Base-by-base conservation (phyloP, 179 eudicot species). In the Patellifolia procumbens region DNA sequence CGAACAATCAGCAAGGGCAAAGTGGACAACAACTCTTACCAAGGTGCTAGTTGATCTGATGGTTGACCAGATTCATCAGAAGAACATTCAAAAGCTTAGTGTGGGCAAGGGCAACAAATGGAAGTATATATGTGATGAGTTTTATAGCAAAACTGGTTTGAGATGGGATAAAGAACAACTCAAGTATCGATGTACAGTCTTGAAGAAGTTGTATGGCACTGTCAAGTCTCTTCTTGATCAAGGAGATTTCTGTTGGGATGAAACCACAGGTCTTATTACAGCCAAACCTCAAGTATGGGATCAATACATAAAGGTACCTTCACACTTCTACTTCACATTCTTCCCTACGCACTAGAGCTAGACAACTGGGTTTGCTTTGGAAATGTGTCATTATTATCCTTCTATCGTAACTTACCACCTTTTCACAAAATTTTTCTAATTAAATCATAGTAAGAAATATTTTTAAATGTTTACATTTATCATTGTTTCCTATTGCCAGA, bases 91-190 rank as follows among this genome's bases (percentile, higher is more conserved):
- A 35, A 89, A 82, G 62, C 70, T 79, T 39, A 79, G 79, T 7
- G 83, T 80, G 32, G 79, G 85, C 84, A 86, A 87, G 32, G 79
- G 85, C 84, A 86, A 87, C 66, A 87, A 85, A 58, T 91, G 94
- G 97, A 80, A 81, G 34, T 83, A 51, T 56, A 85, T 90, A 64
- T 85, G 84, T 62, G 88, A 88, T 69, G 90, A 86, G 63, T 90
- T 91, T 67, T 80, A 60, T 20, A 81, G 69, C 73, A 81, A 81
- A 78, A 86, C 94, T 15, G 88, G 96, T 56, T 77, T 86, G 77
- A 82, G 74, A 76, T 91, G 97, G 97, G 93, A 89, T 73, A 78
- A 55, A 72, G 97, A 90, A 62, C 92, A 90, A 67, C 70, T 91
- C 56, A 89, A 86, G 83, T 85, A 84, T 70, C 85, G 90, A 26